These are phyloP conservation scores for Phytophthora citricola DNA, from an alignment of 352 stramenopile genomes.

Conservation along the genomic window DNA sequence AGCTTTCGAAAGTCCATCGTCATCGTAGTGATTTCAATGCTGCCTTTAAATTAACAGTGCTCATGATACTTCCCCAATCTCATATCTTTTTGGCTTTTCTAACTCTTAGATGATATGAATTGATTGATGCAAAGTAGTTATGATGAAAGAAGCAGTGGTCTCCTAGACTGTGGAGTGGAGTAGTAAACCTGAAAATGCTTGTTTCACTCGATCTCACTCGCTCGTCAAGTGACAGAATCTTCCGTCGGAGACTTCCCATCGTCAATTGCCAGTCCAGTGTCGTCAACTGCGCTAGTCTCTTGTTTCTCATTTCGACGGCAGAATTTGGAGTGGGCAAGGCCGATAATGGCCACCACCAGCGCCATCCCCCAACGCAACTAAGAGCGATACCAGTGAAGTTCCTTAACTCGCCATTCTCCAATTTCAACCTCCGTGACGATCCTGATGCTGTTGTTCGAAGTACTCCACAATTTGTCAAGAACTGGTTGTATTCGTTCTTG, in stretches of 20 bases:
- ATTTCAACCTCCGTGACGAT: not conserved
- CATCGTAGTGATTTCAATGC: no score
- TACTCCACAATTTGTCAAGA: conserved; percentile 27
- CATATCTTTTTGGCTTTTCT: no score
- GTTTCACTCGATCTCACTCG: not conserved
- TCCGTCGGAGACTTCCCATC: not conserved
- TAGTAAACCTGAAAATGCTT: no score
- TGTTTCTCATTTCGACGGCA: conserved; percentile 6
- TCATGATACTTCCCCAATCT: no score
- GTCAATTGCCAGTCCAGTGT: conserved; percentile 15
- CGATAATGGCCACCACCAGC: conserved; percentile 22
- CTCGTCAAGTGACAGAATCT: not conserved
- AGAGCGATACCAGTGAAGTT: conserved; percentile 13
- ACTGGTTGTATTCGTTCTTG: conserved; percentile 64
- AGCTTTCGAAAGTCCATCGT: not conserved
- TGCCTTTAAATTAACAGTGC: no score
- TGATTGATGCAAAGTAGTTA: no score
- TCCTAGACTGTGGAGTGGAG: no score
- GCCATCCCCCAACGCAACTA: conserved; percentile 23
- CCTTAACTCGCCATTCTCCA: not conserved
- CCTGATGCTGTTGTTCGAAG: conserved; percentile 3
- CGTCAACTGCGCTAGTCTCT: conserved; percentile 2
- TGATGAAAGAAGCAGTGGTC: no score
- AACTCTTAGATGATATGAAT: no score
- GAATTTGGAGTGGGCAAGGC: conserved; percentile 22